A percentile compares a stretch with the other conserved stretches of the same genome.
Conservation (phyloP, 2,329 filamentous ascomycete species). For the Fusarium luffae region DNA sequence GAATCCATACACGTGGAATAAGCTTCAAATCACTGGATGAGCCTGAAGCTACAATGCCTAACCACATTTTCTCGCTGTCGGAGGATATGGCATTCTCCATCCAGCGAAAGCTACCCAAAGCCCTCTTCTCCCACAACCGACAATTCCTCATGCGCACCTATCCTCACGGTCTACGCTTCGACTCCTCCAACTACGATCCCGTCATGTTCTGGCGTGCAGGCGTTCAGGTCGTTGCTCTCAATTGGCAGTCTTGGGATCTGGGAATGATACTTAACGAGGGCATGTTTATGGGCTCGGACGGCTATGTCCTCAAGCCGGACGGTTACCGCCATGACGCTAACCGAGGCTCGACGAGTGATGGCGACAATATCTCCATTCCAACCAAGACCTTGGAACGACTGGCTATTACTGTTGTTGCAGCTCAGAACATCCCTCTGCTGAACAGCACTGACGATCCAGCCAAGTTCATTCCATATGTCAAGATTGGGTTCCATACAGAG, state of each 20-base stretch:
- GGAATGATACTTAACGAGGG: slow-evolving; percentile 96
- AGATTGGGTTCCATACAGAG: slow-evolving; percentile 6
- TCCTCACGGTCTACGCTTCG: slow-evolving; percentile 78
- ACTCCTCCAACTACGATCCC: slow-evolving; percentile 92
- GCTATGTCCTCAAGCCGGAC: slow-evolving; percentile 85
- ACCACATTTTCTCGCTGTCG: slow-evolving; percentile 86
- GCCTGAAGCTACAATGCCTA: slow-evolving; percentile 61
- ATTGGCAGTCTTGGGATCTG: slow-evolving; percentile 94
- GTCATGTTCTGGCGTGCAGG: slow-evolving; percentile 90
- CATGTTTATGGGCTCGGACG: slow-evolving; percentile 89
- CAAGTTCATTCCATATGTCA: slow-evolving; percentile 19
- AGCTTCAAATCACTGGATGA: slow-evolving; percentile 7
- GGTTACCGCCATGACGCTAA: slow-evolving; percentile 60
- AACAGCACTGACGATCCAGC: neutral
- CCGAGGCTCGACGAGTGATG: rapidly evolving
- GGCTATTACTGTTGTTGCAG: neutral
- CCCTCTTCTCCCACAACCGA: slow-evolving; percentile 85
- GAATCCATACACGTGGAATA: slow-evolving; percentile 11
- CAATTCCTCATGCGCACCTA: slow-evolving; percentile 90
- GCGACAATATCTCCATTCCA: neutral
- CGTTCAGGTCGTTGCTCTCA: slow-evolving; percentile 95
- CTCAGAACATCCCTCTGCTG: slow-evolving; percentile 12
- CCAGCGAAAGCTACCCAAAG: slow-evolving; percentile 71
- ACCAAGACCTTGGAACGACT: slow-evolving; percentile 3
- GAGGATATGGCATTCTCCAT: slow-evolving; percentile 77